Conservation (phyloP, 2,329 filamentous ascomycete genomes). For the Cordyceps farinosa region DNA sequence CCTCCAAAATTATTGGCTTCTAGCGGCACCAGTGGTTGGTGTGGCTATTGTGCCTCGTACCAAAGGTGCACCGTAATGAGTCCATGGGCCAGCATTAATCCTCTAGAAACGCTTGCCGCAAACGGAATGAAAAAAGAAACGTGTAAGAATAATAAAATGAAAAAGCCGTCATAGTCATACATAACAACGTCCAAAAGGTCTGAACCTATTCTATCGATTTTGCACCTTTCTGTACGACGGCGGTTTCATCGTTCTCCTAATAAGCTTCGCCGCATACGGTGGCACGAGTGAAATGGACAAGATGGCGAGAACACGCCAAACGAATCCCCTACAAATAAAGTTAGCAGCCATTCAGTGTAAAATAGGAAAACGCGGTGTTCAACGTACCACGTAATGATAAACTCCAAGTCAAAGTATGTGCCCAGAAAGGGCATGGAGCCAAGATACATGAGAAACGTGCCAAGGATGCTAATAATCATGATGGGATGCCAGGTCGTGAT, state of each 20-base stretch:
- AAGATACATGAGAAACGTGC: slow-evolving; percentile 76
- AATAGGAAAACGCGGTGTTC: background rate
- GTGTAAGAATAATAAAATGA: background rate
- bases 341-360: slow-evolving; percentile 20
- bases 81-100: too few species aligned
- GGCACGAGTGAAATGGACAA: slow-evolving; percentile 77
- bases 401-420: slow-evolving; percentile 83
- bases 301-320: slow-evolving; percentile 84
- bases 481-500: slow-evolving; percentile 95
- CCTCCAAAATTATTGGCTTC: too few species aligned
- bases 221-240: slow-evolving; percentile 94
- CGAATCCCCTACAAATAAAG: slow-evolving; percentile 61
- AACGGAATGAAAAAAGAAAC: background rate
- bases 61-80: too few species aligned
- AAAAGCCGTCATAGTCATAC: background rate
- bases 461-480: slow-evolving; percentile 82
- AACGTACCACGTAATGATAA: slow-evolving; percentile 65
- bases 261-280: slow-evolving; percentile 81
- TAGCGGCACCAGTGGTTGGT: too few species aligned
- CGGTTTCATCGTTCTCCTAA: slow-evolving; percentile 80
- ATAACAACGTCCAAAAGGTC: background rate
- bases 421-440: slow-evolving; percentile 82
- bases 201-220: slow-evolving; percentile 46
- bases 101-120: too few species aligned
- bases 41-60: too few species aligned